Conservation (phyloP, 1,284 basidiomycete genomes). For the Ganoderma lingzhi region DNA sequence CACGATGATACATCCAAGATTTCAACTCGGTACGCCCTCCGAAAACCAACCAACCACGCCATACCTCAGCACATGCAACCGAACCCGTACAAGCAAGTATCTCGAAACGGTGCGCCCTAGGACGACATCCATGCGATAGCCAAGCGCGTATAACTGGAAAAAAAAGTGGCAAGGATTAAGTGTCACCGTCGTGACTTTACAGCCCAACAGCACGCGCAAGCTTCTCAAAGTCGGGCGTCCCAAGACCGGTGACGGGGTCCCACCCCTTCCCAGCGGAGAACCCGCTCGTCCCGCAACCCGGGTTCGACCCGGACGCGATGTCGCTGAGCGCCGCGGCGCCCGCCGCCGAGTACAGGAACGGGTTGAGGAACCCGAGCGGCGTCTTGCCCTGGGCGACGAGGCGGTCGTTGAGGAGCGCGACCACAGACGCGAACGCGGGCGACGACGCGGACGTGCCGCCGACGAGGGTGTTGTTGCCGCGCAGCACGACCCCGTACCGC, state of each 20-base stretch:
- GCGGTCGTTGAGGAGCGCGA: conserved; percentile 64
- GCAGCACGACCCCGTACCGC: conserved; percentile 39
- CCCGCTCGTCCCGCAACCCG: conserved; percentile 46
- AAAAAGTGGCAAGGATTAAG: no score
- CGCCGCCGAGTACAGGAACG: conserved; percentile 46
- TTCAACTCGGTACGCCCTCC: no score
- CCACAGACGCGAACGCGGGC: conserved; percentile 60
- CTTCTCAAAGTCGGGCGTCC: conserved; percentile 41
- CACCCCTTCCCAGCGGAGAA: conserved; percentile 47
- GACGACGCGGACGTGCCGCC: conserved; percentile 57
- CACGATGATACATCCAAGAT: no score
- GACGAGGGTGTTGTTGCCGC: conserved; percentile 43
- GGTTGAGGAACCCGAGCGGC: conserved; percentile 58
- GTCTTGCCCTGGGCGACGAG: conserved; percentile 52
- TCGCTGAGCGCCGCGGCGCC: conserved; percentile 49
- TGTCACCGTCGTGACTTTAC: not conserved
- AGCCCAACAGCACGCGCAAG: conserved; percentile 25
- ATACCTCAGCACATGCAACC: no score
- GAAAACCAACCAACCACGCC: no score
- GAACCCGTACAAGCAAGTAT: no score
- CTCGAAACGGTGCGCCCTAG: no score
- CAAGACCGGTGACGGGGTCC: conserved; percentile 46
- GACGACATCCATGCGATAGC: no score
- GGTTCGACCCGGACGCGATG: conserved; percentile 45
- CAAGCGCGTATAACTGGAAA: no score